Evolutionary conservation across 306 rosid species (phyloP).

Genomic region (Castanea sativa): DNA sequence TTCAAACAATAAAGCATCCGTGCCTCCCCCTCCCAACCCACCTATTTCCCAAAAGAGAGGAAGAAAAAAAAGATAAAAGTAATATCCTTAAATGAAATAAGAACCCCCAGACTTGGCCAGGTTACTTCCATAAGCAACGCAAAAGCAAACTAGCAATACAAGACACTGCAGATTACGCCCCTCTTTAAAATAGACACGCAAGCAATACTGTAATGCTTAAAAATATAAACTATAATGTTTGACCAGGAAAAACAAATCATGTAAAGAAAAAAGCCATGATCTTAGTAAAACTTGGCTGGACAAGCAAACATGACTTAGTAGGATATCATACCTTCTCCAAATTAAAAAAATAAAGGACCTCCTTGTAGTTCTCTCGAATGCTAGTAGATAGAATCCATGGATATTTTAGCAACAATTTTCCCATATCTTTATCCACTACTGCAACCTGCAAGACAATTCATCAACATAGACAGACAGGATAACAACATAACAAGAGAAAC

Average conservation of each 20-base stretch:
- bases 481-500: background rate
- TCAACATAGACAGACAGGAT: conserved; percentile 14
- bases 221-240: background rate
- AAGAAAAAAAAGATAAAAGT: background rate
- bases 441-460: conserved; percentile 48
- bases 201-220: background rate
- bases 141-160: background rate
- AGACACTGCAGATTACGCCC: background rate
- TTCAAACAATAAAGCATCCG: conserved; percentile 12
- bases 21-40: background rate
- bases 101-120: background rate
- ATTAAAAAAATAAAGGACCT: conserved; percentile 47
- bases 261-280: background rate
- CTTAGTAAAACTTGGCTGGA: background rate
- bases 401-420: conserved; percentile 58
- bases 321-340: conserved; percentile 51
- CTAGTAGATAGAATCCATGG: conserved; percentile 77
- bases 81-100: background rate
- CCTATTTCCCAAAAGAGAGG: background rate
- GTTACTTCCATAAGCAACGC: background rate
- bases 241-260: background rate
- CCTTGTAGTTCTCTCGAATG: conserved; percentile 64
- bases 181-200: background rate
- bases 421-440: conserved; percentile 41
- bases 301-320: conserved; percentile 14